A percentile compares a stretch with the other conserved stretches of the same genome.
These are phyloP conservation scores for Vaccinium macrocarpon DNA, from an alignment of 148 eudicot species.

Conservation along the genomic window DNA sequence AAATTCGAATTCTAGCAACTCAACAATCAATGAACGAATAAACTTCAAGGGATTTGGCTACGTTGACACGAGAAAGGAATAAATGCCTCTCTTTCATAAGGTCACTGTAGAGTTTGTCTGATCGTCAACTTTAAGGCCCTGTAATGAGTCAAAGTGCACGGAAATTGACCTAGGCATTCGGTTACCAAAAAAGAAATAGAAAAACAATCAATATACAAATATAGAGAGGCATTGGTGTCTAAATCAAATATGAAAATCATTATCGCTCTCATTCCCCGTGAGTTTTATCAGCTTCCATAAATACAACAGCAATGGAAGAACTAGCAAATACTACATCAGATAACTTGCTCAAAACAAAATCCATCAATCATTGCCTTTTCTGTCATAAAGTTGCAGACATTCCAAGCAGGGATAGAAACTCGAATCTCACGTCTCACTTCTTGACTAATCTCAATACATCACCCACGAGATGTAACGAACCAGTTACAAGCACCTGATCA, in stretches of 20 bases:
- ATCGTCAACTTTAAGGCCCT: too few relatives aligned
- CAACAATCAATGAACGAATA: neutral
- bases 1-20: neutral
- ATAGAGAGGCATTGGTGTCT: neutral
- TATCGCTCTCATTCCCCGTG: neutral
- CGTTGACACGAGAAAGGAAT: too few relatives aligned
- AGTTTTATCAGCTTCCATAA: neutral
- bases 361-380: neutral
- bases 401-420: neutral
- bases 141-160: too few relatives aligned
- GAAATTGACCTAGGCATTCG: too few relatives aligned
- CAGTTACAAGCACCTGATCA: slow-evolving; percentile 82
- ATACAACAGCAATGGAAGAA: neutral
- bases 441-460: slow-evolving; percentile 75
- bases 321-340: neutral
- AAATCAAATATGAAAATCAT: neutral
- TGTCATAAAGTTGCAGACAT: neutral
- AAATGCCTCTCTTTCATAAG: too few relatives aligned
- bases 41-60: too few relatives aligned
- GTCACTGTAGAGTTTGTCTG: too few relatives aligned
- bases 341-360: neutral
- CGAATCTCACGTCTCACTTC: slow-evolving; percentile 39
- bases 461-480: slow-evolving; percentile 88
- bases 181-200: too few relatives aligned
- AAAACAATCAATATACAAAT: too few relatives aligned